Evolutionary conservation across 495 filamentous ascomycete genomes (phyloP), one percentile per base, ranked within the genome.

Genomic region (Zalerion maritima): DNA sequence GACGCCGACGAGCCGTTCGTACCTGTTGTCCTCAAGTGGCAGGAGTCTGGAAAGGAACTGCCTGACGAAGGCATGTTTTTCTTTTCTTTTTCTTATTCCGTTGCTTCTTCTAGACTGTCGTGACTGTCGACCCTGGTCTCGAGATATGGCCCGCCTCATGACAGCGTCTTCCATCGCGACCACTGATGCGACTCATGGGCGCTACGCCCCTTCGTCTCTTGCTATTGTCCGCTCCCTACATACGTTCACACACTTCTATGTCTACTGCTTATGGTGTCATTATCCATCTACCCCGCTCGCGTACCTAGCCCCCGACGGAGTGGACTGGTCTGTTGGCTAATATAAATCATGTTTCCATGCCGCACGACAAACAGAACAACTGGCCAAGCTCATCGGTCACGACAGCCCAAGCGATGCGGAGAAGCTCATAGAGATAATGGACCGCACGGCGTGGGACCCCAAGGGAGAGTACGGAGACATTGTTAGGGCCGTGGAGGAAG

Each of bases 1-100:
- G 84, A 93, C 34, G 67, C 79, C 4, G 84, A 93, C 52, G 80
- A 87, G 56, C 77, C 77, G 20, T 93, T 86, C 50, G 74, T 75
- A 46, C 68, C 72, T 1, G 81, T 93, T 3, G 65, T 58, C 28
- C 43, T 92, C 40, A 57, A 54, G 35, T 85, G 65, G 64, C 57
- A 62, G 24, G 73, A 69, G 22, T 45, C 34, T 21, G 58, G 58
- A 22, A 62, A 57, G 20, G 48, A 50, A 22, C 61, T 77, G 49
- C 76, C 76, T 21, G 71, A 69, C 47, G 57, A 73, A 47, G 66
- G 75, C 78, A 45, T 21, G 63, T 62, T 31, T 19, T 14, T 21
- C 31, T 35, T 26, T 46, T 26, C 14, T 7, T 28, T 42, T 20
- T 27, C 9, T 32, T 13, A 28, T 31, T 22, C 15, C 21, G 19